Conservation (phyloP, 1,284 basidiomycete genomes). For the Wolfiporia cocos region DNA sequence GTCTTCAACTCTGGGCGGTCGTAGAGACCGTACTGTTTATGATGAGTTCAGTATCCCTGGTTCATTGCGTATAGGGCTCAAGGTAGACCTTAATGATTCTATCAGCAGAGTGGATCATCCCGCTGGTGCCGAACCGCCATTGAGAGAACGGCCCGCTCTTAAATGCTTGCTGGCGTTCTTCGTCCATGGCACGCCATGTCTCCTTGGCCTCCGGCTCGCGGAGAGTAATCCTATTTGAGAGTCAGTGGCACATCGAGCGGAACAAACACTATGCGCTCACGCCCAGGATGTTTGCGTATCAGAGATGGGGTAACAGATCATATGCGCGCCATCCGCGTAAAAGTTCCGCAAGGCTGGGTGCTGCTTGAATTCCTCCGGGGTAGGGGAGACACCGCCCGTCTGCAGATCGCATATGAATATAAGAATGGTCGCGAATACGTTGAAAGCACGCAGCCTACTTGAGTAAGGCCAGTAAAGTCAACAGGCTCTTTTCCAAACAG, state of each 20-base stretch:
- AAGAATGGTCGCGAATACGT: neutral
- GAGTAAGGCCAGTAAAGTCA: constrained; percentile 34
- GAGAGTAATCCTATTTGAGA: constrained; percentile 26
- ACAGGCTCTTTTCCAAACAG: constrained; percentile 36
- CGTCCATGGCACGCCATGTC: constrained; percentile 34
- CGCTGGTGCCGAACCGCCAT: constrained; percentile 31
- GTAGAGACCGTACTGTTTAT: constrained; percentile 40
- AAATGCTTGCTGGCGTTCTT: constrained; percentile 25
- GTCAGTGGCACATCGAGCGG: neutral
- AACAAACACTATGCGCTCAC: constrained; percentile 20
- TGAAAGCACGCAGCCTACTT: constrained; percentile 22
- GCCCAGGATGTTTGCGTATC: constrained; percentile 33
- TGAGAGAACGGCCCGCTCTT: constrained; percentile 24
- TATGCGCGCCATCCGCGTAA: constrained; percentile 32
- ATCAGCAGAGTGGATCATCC: constrained; percentile 29
- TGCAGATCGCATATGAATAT: constrained; percentile 9
- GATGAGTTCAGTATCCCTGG: neutral
- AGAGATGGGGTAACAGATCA: constrained; percentile 34
- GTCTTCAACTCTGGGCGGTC: constrained; percentile 36
- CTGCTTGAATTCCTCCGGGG: constrained; percentile 16
- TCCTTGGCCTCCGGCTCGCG: constrained; percentile 36
- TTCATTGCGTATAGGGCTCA: too few relatives aligned
- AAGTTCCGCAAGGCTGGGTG: constrained; percentile 26
- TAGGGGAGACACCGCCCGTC: constrained; percentile 32
- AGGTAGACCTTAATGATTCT: constrained; percentile 34